A percentile compares a stretch with the other conserved stretches of the same genome.
Evolutionary conservation across 2,329 filamentous ascomycete species (phyloP).

Genomic region (Monosporascus cannonballus): DNA sequence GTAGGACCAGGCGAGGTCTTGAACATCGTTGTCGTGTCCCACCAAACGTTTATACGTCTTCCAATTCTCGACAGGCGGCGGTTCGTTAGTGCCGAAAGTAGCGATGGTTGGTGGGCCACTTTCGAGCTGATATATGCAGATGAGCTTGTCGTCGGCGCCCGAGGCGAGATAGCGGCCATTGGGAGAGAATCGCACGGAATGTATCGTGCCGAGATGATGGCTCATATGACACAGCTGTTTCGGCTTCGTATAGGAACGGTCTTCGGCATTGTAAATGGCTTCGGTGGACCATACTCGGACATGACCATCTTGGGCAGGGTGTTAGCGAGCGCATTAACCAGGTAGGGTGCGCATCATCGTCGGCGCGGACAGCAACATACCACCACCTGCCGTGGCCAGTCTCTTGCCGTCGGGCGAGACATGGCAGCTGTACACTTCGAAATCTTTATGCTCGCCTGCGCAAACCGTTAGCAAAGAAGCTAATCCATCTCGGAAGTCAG

Average conservation of each 20-base stretch:
- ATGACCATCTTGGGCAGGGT: slow-evolving; percentile 65
- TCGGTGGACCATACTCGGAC: slow-evolving; percentile 98
- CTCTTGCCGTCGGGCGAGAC: slow-evolving; percentile 90
- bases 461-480: slow-evolving; percentile 13
- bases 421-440: slow-evolving; percentile 97
- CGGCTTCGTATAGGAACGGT: slow-evolving; percentile 66
- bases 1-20: slow-evolving; percentile 94
- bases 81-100: slow-evolving; percentile 75
- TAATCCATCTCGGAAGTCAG: slow-evolving; percentile 6
- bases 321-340: slow-evolving; percentile 3
- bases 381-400: slow-evolving; percentile 88
- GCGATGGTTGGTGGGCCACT: slow-evolving; percentile 70
- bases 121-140: slow-evolving; percentile 92
- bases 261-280: slow-evolving; percentile 75
- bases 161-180: slow-evolving; percentile 94
- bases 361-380: slow-evolving; percentile 39
- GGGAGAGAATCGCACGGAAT: slow-evolving; percentile 92
- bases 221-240: slow-evolving; percentile 97
- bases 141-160: slow-evolving; percentile 97
- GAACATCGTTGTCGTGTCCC: slow-evolving; percentile 97
- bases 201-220: slow-evolving; percentile 95
- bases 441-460: slow-evolving; percentile 89
- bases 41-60: slow-evolving; percentile 89
- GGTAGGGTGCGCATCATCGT: slow-evolving; percentile 4
- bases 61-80: slow-evolving; percentile 95